A percentile compares a stretch with the other conserved stretches of the same genome.
These are phyloP conservation scores for Neurospora sp. DNA, from an alignment of 495 filamentous ascomycete genomes.

Conservation along the genomic window DNA sequence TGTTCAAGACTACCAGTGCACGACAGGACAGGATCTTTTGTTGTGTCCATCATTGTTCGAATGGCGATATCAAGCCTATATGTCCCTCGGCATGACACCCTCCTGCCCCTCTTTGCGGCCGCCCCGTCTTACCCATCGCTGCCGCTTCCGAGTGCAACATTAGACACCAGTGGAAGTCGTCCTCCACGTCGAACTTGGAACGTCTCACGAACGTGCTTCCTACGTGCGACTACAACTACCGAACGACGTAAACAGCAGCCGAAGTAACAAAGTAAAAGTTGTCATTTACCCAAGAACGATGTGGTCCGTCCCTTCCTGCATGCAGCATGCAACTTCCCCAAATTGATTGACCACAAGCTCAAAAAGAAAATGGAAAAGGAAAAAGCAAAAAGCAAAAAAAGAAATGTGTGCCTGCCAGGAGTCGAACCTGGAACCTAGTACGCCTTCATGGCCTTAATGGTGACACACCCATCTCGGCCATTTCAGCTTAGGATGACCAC, in stretches of 20 bases:
- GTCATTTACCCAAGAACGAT: too few relatives aligned
- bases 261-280: too few relatives aligned
- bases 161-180: background rate
- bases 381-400: too few relatives aligned
- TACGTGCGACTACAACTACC: too few relatives aligned
- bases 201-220: background rate
- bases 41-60: background rate
- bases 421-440: background rate
- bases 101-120: background rate
- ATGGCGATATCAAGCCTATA: background rate
- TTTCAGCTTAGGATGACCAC: background rate
- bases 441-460: too few relatives aligned
- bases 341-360: too few relatives aligned
- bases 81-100: background rate
- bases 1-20: background rate
- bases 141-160: background rate
- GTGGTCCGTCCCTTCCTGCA: too few relatives aligned
- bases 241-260: too few relatives aligned
- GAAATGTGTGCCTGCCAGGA: background rate
- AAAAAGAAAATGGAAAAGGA: too few relatives aligned
- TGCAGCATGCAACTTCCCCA: too few relatives aligned
- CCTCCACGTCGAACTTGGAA: background rate
- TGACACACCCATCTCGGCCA: too few relatives aligned
- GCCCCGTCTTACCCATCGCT: background rate
- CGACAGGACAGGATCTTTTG: background rate